phyloP scores from a whole-genome alignment of 2,329 filamentous ascomycete genomes.

The Colletotrichum sp. region DNA sequence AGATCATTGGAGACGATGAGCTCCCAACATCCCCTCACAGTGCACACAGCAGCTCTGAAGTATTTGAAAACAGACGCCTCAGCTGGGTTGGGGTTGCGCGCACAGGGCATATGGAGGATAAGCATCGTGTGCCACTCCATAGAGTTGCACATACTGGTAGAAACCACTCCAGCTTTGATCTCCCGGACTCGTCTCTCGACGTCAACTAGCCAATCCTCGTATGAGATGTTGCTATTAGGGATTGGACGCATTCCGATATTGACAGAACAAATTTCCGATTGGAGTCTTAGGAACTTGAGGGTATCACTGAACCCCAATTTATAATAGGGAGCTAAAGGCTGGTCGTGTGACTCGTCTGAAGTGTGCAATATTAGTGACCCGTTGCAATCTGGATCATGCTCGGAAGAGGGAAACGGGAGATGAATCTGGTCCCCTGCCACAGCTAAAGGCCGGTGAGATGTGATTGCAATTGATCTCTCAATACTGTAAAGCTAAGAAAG shows the following conservation, averaged over 20 bases:
- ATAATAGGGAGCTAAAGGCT: neutral
- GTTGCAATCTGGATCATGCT: neutral
- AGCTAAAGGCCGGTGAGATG: neutral
- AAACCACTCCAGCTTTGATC: neutral
- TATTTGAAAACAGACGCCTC: neutral
- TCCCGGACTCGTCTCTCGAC: neutral
- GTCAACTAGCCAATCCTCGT: neutral
- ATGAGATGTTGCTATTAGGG: neutral
- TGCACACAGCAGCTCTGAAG: neutral
- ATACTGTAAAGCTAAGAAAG: neutral
- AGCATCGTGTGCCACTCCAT: neutral
- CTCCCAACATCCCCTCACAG: neutral
- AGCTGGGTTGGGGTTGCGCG: neutral
- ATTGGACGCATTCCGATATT: neutral
- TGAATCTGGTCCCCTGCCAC: neutral
- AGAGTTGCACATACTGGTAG: neutral
- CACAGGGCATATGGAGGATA: neutral
- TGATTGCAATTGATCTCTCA: neutral
- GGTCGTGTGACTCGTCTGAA: neutral
- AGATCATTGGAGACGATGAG: neutral
- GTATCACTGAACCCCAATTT: neutral
- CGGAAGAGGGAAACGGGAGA: neutral
- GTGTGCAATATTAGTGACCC: neutral
- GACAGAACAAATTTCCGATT: neutral
- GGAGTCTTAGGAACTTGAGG: neutral